phyloP scores from a whole-genome alignment of 208 protist species.

The Leishmania lainsoni region DNA sequence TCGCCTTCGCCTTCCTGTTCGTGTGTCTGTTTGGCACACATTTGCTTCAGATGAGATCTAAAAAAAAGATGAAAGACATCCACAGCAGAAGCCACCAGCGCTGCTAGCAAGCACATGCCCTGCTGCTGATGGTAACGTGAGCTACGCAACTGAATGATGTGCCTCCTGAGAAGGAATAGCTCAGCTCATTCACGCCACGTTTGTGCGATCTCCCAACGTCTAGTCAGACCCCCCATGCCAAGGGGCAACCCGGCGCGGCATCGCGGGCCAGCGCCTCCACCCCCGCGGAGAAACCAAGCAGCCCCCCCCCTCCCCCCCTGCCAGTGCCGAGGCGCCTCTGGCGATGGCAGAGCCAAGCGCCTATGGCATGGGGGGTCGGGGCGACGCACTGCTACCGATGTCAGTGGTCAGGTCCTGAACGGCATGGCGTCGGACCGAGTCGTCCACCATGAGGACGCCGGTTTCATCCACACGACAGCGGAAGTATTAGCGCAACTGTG shows the following conservation, averaged over 20 bases:
- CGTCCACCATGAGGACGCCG: not conserved
- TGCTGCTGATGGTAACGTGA: not conserved
- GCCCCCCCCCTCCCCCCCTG: too few species aligned
- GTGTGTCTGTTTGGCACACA: too few species aligned
- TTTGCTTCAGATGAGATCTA: too few species aligned
- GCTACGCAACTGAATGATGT: not conserved
- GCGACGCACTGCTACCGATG: not conserved
- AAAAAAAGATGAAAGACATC: not conserved
- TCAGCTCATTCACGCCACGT: not conserved
- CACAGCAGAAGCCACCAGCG: not conserved
- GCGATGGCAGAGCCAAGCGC: not conserved
- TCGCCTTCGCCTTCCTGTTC: too few species aligned
- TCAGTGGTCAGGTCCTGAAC: not conserved
- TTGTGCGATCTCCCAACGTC: not conserved
- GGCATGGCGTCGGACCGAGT: not conserved
- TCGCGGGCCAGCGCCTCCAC: too few species aligned
- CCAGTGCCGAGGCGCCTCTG: too few species aligned
- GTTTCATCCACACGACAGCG: not conserved
- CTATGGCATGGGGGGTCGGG: not conserved
- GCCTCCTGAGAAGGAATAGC: not conserved
- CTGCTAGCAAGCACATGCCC: not conserved
- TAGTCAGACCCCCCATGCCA: not conserved
- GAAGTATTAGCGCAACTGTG: too few species aligned
- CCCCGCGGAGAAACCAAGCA: too few species aligned
- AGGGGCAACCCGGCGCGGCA: too few species aligned